These are phyloP conservation scores for Cladorrhinum samala DNA, from an alignment of 495 filamentous ascomycete species.

Conservation along the genomic window DNA sequence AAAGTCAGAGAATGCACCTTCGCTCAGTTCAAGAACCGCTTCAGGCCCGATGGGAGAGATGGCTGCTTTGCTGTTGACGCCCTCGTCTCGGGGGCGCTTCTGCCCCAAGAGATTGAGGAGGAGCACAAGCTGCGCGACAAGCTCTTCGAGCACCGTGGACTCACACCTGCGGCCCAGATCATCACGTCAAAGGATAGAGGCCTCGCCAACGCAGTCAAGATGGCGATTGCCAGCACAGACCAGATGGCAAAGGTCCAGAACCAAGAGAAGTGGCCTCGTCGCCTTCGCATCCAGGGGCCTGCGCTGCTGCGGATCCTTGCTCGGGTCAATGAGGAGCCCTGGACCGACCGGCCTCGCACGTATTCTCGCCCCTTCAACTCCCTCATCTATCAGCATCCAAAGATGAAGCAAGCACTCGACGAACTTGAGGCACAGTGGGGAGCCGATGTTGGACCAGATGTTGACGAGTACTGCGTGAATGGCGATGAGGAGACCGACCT, in stretches of 20 bases:
- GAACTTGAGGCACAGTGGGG: constrained; percentile 9
- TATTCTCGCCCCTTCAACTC: not conserved
- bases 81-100: constrained; percentile 22
- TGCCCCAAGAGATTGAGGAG: constrained; percentile 29
- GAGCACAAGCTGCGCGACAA: constrained; percentile 17
- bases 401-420: constrained; percentile 24
- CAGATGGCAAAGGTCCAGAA: constrained; percentile 15
- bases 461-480: not conserved
- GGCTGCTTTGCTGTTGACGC: constrained; percentile 30
- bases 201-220: constrained; percentile 7
- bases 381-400: not conserved
- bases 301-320: constrained; percentile 29
- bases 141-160: constrained; percentile 2
- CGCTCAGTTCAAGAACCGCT: constrained; percentile 36
- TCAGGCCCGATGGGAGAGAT: constrained; percentile 20
- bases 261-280: constrained; percentile 26
- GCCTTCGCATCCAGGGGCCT: constrained; percentile 38
- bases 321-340: constrained; percentile 23
- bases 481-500: not conserved
- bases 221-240: constrained; percentile 9
- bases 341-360: constrained; percentile 8
- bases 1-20: constrained; percentile 27
- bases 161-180: constrained; percentile 9
- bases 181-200: constrained; percentile 20
- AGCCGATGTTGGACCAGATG: not conserved